Conservation (phyloP, 2,329 filamentous ascomycete genomes). For the Cladophialophora bantiana region DNA sequence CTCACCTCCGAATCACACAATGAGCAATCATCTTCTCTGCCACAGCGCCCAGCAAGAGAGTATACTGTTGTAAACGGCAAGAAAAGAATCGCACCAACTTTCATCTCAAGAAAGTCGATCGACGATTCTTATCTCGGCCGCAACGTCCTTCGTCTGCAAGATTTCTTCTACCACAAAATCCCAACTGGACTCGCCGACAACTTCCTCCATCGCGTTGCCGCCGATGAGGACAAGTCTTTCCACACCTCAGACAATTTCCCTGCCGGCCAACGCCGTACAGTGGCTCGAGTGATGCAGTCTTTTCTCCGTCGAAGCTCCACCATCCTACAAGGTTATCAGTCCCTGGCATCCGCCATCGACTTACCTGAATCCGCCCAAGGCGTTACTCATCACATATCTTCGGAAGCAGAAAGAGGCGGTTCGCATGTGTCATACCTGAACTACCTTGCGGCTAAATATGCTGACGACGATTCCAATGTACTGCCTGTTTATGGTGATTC, state of each 20-base stretch:
- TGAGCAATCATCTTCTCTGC: neutral
- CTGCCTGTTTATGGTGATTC: slow-evolving; percentile 65
- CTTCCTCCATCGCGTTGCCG: slow-evolving; percentile 41
- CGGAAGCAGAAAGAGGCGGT: neutral
- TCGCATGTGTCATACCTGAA: slow-evolving; percentile 39
- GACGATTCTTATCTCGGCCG: slow-evolving; percentile 48
- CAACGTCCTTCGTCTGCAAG: slow-evolving; percentile 47
- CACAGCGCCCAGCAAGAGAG: slow-evolving; percentile 1
- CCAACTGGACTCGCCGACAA: slow-evolving; percentile 40
- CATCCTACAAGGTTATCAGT: neutral
- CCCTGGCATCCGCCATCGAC: neutral
- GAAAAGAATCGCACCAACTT: slow-evolving; percentile 36
- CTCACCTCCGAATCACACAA: neutral
- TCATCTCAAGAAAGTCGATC: slow-evolving; percentile 2
- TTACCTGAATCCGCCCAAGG: neutral
- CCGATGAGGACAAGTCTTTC: slow-evolving; percentile 29
- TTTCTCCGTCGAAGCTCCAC: slow-evolving; percentile 28
- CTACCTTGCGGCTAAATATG: slow-evolving; percentile 54
- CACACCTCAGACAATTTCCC: slow-evolving; percentile 35
- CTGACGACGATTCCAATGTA: slow-evolving; percentile 47
- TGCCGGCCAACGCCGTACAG: slow-evolving; percentile 35
- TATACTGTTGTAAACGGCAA: slow-evolving; percentile 17
- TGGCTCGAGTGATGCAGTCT: slow-evolving; percentile 27
- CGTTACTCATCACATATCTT: neutral
- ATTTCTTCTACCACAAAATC: slow-evolving; percentile 53